A percentile compares a stretch with the other conserved stretches of the same genome.
Conservation (phyloP, 345 rosid genomes). For the Bruguiera sexangula region DNA sequence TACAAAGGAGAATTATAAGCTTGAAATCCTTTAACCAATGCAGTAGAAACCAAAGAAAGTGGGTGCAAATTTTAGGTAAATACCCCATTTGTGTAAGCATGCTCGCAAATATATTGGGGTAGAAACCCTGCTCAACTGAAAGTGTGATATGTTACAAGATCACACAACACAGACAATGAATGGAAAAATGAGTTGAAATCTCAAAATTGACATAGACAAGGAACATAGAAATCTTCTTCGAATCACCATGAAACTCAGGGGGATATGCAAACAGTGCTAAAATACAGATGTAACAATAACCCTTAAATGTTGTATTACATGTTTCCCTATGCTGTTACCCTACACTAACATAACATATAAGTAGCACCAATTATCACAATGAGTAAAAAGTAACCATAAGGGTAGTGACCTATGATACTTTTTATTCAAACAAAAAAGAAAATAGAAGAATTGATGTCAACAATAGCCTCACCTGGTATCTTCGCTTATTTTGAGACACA, state of each 20-base stretch:
- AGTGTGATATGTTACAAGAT: too few relatives aligned
- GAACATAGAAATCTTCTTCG: too few relatives aligned
- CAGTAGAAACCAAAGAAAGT: background rate
- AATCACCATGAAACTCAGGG: too few relatives aligned
- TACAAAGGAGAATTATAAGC: background rate
- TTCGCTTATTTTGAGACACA: slow-evolving; percentile 81
- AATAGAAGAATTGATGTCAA: background rate
- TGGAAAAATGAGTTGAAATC: background rate
- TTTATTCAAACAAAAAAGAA: background rate
- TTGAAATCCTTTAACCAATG: background rate
- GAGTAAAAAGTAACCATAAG: background rate
- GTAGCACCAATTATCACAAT: background rate
- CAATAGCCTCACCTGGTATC: slow-evolving; percentile 59
- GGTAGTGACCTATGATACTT: background rate
- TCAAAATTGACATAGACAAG: too few relatives aligned
- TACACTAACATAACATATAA: background rate
- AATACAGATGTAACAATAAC: too few relatives aligned
- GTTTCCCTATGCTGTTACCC: too few relatives aligned
- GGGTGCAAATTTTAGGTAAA: background rate
- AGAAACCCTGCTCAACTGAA: background rate
- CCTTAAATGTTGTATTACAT: too few relatives aligned
- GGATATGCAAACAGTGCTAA: too few relatives aligned
- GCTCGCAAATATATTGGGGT: background rate
- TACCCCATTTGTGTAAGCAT: background rate
- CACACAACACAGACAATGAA: background rate